A percentile compares a stretch with the other conserved stretches of the same genome.
Conservation (phyloP, 805 yeast genomes). For the Candida palmyrensis region DNA sequence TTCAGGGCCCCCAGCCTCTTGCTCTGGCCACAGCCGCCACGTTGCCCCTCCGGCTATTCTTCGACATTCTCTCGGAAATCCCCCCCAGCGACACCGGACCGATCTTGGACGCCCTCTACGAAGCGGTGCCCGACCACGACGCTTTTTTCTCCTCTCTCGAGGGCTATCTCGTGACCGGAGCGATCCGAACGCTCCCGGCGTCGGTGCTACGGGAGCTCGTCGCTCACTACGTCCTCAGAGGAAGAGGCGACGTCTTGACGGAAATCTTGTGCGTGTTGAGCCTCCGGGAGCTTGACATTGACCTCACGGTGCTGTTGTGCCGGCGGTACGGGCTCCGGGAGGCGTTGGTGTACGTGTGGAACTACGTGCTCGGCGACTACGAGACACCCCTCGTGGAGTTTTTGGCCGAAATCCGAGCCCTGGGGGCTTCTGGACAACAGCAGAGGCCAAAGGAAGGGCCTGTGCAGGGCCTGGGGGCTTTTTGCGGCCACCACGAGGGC, state of each 20-base stretch:
- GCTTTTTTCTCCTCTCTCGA: constrained; percentile 52
- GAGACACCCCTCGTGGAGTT: constrained; percentile 65
- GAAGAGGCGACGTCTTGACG: constrained; percentile 46
- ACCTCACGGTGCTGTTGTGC: constrained; percentile 64
- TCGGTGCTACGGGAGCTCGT: constrained; percentile 58
- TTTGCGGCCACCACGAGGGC: too few relatives aligned
- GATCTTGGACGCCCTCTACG: constrained; percentile 13
- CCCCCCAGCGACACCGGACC: not conserved
- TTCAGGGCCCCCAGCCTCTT: too few relatives aligned
- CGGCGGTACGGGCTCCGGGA: constrained; percentile 52
- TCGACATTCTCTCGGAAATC: constrained; percentile 9
- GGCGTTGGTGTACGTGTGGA: constrained; percentile 68
- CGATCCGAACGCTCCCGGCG: constrained; percentile 55
- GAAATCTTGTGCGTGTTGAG: constrained; percentile 68
- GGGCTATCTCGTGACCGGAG: constrained; percentile 42
- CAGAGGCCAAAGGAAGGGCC: too few relatives aligned
- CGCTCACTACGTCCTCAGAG: constrained; percentile 31
- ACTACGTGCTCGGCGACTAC: constrained; percentile 62
- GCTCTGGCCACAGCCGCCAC: not conserved
- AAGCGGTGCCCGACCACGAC: constrained; percentile 20
- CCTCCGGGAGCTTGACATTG: constrained; percentile 66
- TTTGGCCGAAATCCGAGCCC: constrained; percentile 6
- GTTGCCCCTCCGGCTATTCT: constrained; percentile 11
- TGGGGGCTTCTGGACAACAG: too few relatives aligned
- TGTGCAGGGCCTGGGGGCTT: too few relatives aligned